These are phyloP conservation scores for Trichoderma asperellum DNA, from an alignment of 2,329 filamentous ascomycete genomes.

Conservation along the genomic window DNA sequence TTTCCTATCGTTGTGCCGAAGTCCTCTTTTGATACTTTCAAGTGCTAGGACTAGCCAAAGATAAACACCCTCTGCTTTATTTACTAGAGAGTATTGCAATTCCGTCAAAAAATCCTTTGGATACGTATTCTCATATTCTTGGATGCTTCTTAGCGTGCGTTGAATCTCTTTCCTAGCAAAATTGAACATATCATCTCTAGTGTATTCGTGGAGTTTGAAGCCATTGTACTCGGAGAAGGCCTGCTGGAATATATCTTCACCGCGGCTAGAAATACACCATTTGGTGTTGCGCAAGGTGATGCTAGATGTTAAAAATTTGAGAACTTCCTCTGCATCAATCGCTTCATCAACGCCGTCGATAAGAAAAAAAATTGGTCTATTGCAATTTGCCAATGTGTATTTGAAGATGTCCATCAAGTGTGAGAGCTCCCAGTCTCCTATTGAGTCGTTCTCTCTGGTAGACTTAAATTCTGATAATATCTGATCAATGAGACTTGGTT, in stretches of 20 bases:
- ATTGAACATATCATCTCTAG: background rate
- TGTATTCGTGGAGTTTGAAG: background rate
- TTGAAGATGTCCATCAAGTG: background rate
- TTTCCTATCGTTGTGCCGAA: background rate
- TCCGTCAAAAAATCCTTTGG: background rate
- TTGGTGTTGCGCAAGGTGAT: background rate
- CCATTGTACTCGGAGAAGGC: background rate
- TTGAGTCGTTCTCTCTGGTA: accelerated
- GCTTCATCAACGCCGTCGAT: background rate
- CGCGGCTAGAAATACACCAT: background rate
- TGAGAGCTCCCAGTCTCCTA: background rate
- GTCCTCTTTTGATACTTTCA: background rate
- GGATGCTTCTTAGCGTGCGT: background rate
- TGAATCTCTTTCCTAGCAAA: background rate
- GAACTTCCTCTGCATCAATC: background rate
- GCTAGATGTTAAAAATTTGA: background rate
- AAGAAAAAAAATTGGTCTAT: background rate
- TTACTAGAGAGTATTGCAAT: accelerated
- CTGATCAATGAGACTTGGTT: background rate
- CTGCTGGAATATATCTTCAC: background rate
- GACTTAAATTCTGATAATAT: background rate
- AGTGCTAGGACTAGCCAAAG: background rate
- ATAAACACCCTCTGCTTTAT: background rate
- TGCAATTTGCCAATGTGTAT: background rate
- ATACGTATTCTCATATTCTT: background rate